Evolutionary conservation across 2,329 filamentous ascomycete species (phyloP).

Genomic region (Fusarium annulatum): DNA sequence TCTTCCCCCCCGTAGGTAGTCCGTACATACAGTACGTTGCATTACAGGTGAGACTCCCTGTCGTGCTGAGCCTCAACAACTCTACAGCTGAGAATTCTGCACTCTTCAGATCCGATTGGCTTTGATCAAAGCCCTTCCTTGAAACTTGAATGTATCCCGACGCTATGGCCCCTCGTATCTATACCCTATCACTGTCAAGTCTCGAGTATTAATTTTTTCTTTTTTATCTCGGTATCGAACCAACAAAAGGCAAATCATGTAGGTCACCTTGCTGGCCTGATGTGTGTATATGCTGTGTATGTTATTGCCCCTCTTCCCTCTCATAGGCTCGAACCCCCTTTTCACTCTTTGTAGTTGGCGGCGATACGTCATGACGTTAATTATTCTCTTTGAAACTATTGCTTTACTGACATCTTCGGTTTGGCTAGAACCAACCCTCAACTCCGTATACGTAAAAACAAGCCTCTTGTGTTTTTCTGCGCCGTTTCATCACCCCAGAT

Average conservation of each 20-base stretch:
- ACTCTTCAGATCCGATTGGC: background rate
- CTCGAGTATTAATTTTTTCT: background rate
- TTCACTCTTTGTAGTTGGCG: background rate
- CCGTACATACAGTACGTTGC: no score
- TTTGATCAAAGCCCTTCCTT: background rate
- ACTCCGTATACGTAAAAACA: conserved; percentile 27
- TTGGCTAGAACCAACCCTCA: conserved; percentile 15
- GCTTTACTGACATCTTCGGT: conserved; percentile 11
- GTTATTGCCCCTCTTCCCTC: background rate
- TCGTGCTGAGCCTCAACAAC: conserved; percentile 22
- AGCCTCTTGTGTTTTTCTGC: conserved; percentile 33
- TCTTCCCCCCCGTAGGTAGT: no score
- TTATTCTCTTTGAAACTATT: conserved; percentile 9
- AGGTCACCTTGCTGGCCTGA: background rate
- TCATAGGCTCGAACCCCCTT: background rate
- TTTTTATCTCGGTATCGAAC: background rate
- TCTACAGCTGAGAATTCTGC: background rate
- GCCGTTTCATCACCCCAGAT: conserved; percentile 31
- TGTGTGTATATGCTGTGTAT: background rate
- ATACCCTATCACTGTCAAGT: background rate
- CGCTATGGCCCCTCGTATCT: background rate
- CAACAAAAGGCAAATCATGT: background rate
- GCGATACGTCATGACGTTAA: background rate
- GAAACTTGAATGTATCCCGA: background rate
- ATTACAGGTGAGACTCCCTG: background rate